phyloP scores from a whole-genome alignment of 345 rosid genomes.

The Brassica rapa region DNA sequence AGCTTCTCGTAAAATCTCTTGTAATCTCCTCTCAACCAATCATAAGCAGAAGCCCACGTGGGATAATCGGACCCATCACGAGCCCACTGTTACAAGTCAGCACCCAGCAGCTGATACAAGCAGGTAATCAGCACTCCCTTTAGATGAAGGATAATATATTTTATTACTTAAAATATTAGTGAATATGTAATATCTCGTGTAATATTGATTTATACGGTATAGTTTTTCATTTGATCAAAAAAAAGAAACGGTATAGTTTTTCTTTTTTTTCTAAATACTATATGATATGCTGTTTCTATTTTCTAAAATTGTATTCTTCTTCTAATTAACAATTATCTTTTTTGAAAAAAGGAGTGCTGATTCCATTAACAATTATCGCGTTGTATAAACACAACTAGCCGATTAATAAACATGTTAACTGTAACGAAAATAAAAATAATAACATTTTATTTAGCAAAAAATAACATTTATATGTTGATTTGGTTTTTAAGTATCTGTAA shows the following conservation, averaged over 20 bases:
- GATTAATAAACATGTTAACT: constrained; percentile 5
- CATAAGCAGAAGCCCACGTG: constrained; percentile 63
- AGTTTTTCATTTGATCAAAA: neutral
- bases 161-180: neutral
- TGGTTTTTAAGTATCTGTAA: neutral
- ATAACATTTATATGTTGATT: neutral
- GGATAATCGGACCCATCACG: constrained; percentile 44
- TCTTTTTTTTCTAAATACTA: neutral
- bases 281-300: neutral
- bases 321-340: neutral
- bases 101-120: constrained; percentile 24
- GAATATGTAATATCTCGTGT: neutral
- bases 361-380: neutral
- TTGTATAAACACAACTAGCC: neutral
- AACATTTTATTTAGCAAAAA: neutral
- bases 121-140: constrained; percentile 13
- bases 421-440: neutral
- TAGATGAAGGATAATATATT: constrained; percentile 27
- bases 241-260: neutral
- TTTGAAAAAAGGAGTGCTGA: no score
- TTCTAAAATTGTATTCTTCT: neutral
- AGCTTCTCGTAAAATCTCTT: constrained; percentile 44
- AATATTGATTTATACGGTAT: neutral
- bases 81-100: constrained; percentile 27
- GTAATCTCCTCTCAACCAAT: constrained; percentile 78